Conservation (phyloP, 352 stramenopile genomes). For the Phytophthora cajani region DNA sequence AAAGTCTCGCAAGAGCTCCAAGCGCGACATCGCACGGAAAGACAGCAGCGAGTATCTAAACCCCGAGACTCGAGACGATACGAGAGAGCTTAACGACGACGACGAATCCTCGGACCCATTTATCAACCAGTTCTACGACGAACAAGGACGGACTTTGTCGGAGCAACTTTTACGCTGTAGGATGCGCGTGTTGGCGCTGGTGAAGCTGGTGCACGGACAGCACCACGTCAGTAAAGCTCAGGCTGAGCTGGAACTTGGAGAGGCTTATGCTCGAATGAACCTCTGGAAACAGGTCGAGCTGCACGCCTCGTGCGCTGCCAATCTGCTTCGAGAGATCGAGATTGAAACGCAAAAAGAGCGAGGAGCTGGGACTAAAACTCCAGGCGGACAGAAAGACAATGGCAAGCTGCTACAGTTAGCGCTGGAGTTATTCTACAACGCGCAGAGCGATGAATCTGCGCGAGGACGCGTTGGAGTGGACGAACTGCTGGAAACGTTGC, state of each 20-base stretch:
- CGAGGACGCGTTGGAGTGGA: constrained; percentile 28
- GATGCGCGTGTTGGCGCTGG: constrained; percentile 63
- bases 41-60: neutral
- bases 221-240: constrained; percentile 46
- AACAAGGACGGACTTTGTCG: constrained; percentile 55
- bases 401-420: constrained; percentile 23
- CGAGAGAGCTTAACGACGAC: constrained; percentile 24
- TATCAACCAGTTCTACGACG: constrained; percentile 68
- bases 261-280: constrained; percentile 61
- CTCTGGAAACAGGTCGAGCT: constrained; percentile 76
- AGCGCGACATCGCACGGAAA: neutral
- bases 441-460: constrained; percentile 27
- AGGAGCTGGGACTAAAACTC: neutral
- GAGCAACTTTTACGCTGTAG: constrained; percentile 63
- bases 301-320: constrained; percentile 45
- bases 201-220: constrained; percentile 55
- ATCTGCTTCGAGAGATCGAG: constrained; percentile 47
- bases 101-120: constrained; percentile 59
- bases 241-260: constrained; percentile 62
- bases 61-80: neutral
- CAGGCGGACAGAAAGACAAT: constrained; percentile 8
- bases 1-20: constrained; percentile 4
- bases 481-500: constrained; percentile 12
- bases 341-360: constrained; percentile 2
- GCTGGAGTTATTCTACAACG: constrained; percentile 39